Evolutionary conservation across 75 land plant species (phyloP), one percentile per base, ranked within the genome.

Genomic region (Cunninghamia lanceolata): DNA sequence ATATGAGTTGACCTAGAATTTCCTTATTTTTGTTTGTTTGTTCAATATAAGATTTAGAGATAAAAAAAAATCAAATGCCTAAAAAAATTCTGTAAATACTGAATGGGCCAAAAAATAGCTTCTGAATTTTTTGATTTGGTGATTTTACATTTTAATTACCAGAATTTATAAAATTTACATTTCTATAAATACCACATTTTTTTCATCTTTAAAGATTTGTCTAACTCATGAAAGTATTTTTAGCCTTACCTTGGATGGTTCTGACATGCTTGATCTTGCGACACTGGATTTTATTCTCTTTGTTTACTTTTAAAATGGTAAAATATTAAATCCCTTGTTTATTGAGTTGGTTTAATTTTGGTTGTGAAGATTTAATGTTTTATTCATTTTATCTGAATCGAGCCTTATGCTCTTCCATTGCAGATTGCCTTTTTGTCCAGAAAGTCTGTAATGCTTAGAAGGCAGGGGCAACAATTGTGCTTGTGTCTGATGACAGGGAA

Each of bases 371-470:
- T 11, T 50, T 11, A 50, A 9, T 50, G 52, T 50, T 50, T 50
- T 50, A 50, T 50, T 50, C 3, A 32, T 34, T 73, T 11, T 73
- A 34, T 35, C 3, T 28, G n/a, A n/a, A n/a, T n/a, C n/a, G n/a
- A n/a, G n/a, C n/a, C n/a, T n/a, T n/a, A n/a, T n/a, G n/a, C n/a
- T 17, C 13, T 82, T 42, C 10, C 9, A 5, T 43, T 82, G 90
- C 94, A 95, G 99, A 89, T 71, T 93, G 94, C 75, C 91, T 88
- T 79, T 93, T 93, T 84, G 92, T 93, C 34, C 86, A 86, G 88
- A 92, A 92, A 78, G 93, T 88, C 28, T 92, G 90, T 89, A 88
- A 92, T 84, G 93, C 93, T 11, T 93, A 93, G 81, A 85, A 87
- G 28, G 93, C 94, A 9, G 93, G 94, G 47, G 94, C 93, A 40